A percentile compares a stretch with the other conserved stretches of the same genome.
Evolutionary conservation across 2,329 filamentous ascomycete species (phyloP).

Genomic region (Allantophomopsis lycopodina): DNA sequence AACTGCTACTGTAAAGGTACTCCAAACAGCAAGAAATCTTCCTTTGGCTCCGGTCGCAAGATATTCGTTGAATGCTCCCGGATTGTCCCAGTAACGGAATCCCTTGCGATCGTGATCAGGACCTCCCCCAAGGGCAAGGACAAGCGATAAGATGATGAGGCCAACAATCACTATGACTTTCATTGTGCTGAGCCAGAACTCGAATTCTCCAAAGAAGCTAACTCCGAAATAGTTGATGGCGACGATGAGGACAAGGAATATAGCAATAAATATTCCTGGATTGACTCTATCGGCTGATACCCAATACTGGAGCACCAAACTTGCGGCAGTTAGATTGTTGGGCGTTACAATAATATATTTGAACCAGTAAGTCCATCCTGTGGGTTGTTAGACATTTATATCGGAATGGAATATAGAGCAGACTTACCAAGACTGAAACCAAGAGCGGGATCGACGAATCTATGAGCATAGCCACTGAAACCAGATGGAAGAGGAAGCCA

Average conservation of each 20-base stretch:
- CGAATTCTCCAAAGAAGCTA: conserved; percentile 25
- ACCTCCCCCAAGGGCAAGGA: conserved; percentile 51
- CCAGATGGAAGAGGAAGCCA: conserved; percentile 68
- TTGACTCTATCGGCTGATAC: conserved; percentile 50
- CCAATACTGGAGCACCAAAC: conserved; percentile 72
- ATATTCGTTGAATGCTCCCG: conserved; percentile 20
- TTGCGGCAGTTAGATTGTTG: conserved; percentile 71
- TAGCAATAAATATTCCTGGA: conserved; percentile 66
- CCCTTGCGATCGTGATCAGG: conserved; percentile 37
- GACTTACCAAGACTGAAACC: conserved; percentile 61
- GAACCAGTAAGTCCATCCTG: conserved; percentile 15
- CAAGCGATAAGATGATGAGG: conserved; percentile 50
- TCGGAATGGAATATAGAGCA: neutral
- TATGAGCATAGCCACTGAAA: conserved; percentile 68
- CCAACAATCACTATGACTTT: conserved; percentile 56
- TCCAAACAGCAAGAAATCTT: conserved; percentile 44
- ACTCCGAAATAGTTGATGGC: conserved; percentile 50
- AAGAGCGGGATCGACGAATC: conserved; percentile 69
- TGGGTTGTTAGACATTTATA: conserved; percentile 1
- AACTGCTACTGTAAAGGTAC: conserved; percentile 31
- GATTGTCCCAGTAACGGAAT: conserved; percentile 33
- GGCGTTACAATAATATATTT: conserved; percentile 72
- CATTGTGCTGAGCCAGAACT: conserved; percentile 45
- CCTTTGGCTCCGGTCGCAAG: conserved; percentile 25
- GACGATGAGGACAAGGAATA: conserved; percentile 50